Evolutionary conservation across 306 rosid species (phyloP), one percentile per base, ranked within the genome.

Genomic region (Pterocarpus santalinus): DNA sequence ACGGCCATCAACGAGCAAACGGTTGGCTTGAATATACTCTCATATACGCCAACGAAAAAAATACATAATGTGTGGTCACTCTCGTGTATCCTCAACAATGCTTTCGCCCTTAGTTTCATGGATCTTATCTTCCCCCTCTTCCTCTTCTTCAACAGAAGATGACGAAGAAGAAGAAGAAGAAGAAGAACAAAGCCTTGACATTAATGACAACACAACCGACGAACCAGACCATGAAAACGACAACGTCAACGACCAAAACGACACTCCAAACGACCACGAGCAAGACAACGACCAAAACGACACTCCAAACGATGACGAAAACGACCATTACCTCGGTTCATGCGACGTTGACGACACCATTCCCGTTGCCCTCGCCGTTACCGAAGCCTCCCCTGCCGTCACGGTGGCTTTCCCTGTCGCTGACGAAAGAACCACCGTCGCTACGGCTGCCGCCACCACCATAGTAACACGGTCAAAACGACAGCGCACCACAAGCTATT

Each of bases 51-150:
- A 61, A 72, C 49, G 22, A 2, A 15, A 36, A 53, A 2, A 22
- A 7, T 53, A 51, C 5, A 53, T 3, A 28, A 4, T 53, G 17
- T 14, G 30, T 55, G 22, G 22, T 16, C 28, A n/a, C 30, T 49
- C 2, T 38, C 2, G n/a, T 62, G 5, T 46, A 36, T 80, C 85
- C 72, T 60, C 72, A 73, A 51, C 73, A 67, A 86, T 87, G 90
- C 52, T 87, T 69, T 62, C 80, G 3, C 80, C 84, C 7, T 81
- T 87, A 52, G 64, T 87, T 73, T 87, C 90, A 56, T 87, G 90
- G 90, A 62, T 87, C 35, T 33, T 84, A 41, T 51, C 85, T 9
- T 44, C 83, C 4, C 8, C 83, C 8, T 66, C 86, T 3, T 78
- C 85, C n/a, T 82, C 85, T 10, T 76, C 77, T 5, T 56, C 83